phyloP scores from a whole-genome alignment of 345 rosid species.

The Rhizophora mangle region DNA sequence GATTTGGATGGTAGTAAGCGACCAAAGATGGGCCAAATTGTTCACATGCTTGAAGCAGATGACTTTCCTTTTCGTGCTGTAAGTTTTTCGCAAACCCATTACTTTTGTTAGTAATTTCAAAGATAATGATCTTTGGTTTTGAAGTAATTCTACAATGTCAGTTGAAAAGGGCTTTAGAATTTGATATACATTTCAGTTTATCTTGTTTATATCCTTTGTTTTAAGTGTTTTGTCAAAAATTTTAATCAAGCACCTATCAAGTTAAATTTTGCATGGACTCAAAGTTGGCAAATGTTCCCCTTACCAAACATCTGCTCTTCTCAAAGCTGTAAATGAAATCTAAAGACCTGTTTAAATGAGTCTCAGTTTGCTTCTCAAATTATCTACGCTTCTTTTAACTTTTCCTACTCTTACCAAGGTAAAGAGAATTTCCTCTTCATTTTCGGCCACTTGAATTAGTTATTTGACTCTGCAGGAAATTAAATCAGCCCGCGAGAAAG shows the following conservation, averaged over 20 bases:
- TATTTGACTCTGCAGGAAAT: slow-evolving; percentile 42
- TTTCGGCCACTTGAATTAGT: neutral
- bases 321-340: too few species aligned
- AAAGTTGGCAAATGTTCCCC: neutral
- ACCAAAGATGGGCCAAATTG: slow-evolving; percentile 96
- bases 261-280: neutral
- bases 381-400: too few species aligned
- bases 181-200: neutral
- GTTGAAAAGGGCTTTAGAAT: neutral
- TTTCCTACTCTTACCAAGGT: neutral
- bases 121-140: neutral
- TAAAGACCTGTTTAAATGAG: too few species aligned
- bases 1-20: slow-evolving; percentile 81
- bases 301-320: too few species aligned
- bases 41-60: slow-evolving; percentile 96
- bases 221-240: too few species aligned
- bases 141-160: neutral
- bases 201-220: too few species aligned
- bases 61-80: slow-evolving; percentile 85
- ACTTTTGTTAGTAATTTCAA: neutral
- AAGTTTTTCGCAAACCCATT: slow-evolving; percentile 24
- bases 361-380: neutral
- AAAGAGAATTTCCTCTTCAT: neutral
- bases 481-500: slow-evolving; percentile 37
- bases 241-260: too few species aligned